Percentiles rank a stretch among this genome's conserved stretches.
Evolutionary conservation across 2,329 filamentous ascomycete species (phyloP).

Genomic region (Alternaria burnsii): DNA sequence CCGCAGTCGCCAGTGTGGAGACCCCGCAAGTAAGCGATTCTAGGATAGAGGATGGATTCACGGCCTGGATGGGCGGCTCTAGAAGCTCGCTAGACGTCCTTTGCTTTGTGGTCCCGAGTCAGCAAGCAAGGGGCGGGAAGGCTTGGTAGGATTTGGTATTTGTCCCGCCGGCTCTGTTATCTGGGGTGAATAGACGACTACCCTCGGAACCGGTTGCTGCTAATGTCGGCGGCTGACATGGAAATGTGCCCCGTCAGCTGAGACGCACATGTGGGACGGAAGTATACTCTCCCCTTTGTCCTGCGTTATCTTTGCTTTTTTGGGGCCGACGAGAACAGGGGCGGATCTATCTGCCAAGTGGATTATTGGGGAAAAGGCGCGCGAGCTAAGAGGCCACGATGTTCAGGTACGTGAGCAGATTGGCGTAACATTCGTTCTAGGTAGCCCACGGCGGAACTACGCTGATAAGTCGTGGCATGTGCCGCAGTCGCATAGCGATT

Average conservation of each 20-base stretch:
- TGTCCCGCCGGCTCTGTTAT: slow-evolving; percentile 6
- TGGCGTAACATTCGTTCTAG: slow-evolving; percentile 16
- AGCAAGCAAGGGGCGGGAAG: slow-evolving; percentile 25
- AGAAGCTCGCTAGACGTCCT: slow-evolving; percentile 35
- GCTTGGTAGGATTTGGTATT: slow-evolving; percentile 12
- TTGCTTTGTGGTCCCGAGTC: slow-evolving; percentile 29
- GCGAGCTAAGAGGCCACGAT: slow-evolving; percentile 23
- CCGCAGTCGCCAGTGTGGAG: slow-evolving; percentile 13
- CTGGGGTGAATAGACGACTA: slow-evolving; percentile 5
- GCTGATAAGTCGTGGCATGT: slow-evolving; percentile 17
- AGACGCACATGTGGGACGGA: slow-evolving; percentile 19
- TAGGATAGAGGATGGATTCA: slow-evolving; percentile 16
- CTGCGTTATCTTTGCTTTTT: slow-evolving; percentile 29
- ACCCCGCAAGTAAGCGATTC: slow-evolving; percentile 14
- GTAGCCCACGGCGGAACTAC: slow-evolving; percentile 17
- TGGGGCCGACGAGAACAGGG: slow-evolving; percentile 15
- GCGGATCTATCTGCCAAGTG: slow-evolving; percentile 16
- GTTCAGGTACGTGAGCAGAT: slow-evolving; percentile 23
- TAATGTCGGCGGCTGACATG: slow-evolving; percentile 17
- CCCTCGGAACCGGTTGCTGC: not conserved
- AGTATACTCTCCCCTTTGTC: slow-evolving; percentile 9
- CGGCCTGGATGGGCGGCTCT: slow-evolving; percentile 18
- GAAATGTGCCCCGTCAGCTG: slow-evolving; percentile 19
- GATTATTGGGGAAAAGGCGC: slow-evolving; percentile 9
- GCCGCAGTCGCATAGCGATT: slow-evolving; percentile 11